phyloP scores from a whole-genome alignment of 306 rosid species.

The Senna siamea region DNA sequence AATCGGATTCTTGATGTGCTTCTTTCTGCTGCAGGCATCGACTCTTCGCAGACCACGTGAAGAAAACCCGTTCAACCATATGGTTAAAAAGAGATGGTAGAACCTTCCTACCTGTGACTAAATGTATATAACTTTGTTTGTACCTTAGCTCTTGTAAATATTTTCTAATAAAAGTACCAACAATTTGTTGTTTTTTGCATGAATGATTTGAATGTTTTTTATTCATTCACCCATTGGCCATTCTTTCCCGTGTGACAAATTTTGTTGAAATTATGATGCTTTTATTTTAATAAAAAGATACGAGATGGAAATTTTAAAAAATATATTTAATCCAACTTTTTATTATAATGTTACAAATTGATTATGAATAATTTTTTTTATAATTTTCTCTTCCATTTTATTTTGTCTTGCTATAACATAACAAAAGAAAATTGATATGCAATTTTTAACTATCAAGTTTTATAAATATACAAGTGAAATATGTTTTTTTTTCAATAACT shows the following conservation, averaged over 20 bases:
- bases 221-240: constrained; percentile 1
- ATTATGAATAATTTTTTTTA: too few relatives aligned
- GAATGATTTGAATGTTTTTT: background rate
- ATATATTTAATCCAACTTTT: too few relatives aligned
- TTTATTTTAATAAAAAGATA: background rate
- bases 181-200: background rate
- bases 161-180: background rate
- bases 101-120: constrained; percentile 60
- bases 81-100: constrained; percentile 76
- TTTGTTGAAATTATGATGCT: constrained; percentile 24
- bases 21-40: constrained; percentile 58
- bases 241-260: background rate
- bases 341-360: too few relatives aligned
- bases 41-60: constrained; percentile 67
- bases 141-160: constrained; percentile 34
- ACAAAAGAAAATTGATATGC: too few relatives aligned
- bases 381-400: too few relatives aligned
- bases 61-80: constrained; percentile 78
- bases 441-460: too few relatives aligned
- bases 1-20: background rate
- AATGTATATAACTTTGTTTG: constrained; percentile 29
- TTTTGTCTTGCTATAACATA: too few relatives aligned
- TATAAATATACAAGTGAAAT: too few relatives aligned
- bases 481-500: too few relatives aligned
- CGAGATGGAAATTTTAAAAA: too few relatives aligned